Percentiles rank a stretch among this genome's conserved stretches.
Evolutionary conservation across 345 rosid genomes (phyloP).

Genomic region (Alliaria petiolata): DNA sequence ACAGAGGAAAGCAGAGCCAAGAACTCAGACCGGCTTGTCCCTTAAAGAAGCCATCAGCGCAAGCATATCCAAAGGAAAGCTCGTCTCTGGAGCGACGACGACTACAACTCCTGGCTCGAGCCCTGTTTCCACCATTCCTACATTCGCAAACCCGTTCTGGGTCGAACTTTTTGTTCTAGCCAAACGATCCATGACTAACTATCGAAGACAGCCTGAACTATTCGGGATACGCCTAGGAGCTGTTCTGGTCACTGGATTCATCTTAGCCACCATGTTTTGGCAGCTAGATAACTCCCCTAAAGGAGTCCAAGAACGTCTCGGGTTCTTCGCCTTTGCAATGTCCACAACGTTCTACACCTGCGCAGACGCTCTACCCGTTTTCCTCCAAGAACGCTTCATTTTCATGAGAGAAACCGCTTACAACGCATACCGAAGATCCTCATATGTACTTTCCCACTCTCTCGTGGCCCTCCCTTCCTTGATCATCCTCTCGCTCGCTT

Average conservation of each 20-base stretch:
- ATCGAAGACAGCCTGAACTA: slow-evolving; percentile 32
- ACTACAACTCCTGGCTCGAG: neutral
- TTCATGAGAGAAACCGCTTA: slow-evolving; percentile 55
- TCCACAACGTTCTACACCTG: slow-evolving; percentile 46
- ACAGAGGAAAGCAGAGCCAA: slow-evolving; percentile 31
- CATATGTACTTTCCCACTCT: slow-evolving; percentile 50
- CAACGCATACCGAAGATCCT: slow-evolving; percentile 47
- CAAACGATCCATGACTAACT: slow-evolving; percentile 41
- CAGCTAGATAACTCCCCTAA: slow-evolving; percentile 38
- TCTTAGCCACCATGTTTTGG: slow-evolving; percentile 36
- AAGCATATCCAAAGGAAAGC: slow-evolving; percentile 31
- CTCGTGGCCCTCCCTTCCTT: slow-evolving; percentile 44
- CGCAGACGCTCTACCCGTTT: slow-evolving; percentile 45
- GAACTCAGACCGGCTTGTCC: slow-evolving; percentile 16
- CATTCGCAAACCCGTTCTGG: slow-evolving; percentile 34
- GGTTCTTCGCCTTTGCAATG: slow-evolving; percentile 46
- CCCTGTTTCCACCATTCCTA: slow-evolving; percentile 25
- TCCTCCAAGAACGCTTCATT: slow-evolving; percentile 52
- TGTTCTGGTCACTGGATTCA: slow-evolving; percentile 43
- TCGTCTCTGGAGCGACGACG: slow-evolving; percentile 30
- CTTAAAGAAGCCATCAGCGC: slow-evolving; percentile 33
- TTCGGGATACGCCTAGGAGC: slow-evolving; percentile 32
- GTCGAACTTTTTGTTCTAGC: slow-evolving; percentile 25
- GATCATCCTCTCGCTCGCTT: slow-evolving; percentile 38
- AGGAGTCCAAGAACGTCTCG: slow-evolving; percentile 42